Percentiles rank a stretch among this genome's conserved stretches.
Conservation (phyloP, 2,329 filamentous ascomycete species). For the Lomentospora prolificans region DNA sequence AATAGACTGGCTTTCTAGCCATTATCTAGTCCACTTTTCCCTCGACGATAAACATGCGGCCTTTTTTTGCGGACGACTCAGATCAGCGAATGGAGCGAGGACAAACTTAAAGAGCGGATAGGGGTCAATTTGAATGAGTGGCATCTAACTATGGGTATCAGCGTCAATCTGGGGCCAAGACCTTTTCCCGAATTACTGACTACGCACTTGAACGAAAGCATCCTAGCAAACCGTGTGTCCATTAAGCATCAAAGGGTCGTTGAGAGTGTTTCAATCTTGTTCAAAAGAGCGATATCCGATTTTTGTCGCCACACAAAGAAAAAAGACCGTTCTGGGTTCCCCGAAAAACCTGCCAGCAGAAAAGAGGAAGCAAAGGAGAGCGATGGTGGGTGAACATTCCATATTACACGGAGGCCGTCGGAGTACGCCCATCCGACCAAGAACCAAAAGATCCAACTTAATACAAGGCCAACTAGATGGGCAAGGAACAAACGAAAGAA, state of each 20-base stretch:
- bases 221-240: neutral
- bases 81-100: neutral
- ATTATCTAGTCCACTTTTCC: neutral
- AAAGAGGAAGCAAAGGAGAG: neutral
- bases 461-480: neutral
- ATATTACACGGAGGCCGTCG: neutral
- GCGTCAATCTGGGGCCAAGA: neutral
- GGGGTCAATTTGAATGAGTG: neutral
- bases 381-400: neutral
- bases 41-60: neutral
- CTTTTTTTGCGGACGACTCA: neutral
- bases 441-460: neutral
- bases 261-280: neutral
- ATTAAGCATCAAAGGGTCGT: neutral
- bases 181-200: neutral
- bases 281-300: neutral
- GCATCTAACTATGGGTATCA: neutral
- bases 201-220: neutral
- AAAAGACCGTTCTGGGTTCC: neutral
- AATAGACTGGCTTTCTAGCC: neutral
- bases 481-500: conserved; percentile 1
- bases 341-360: neutral
- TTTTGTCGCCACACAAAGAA: neutral
- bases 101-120: neutral
- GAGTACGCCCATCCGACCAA: neutral